Evolutionary conservation across 768 basidiomycete species (phyloP).

Genomic region (Rhizopogon roseolus): DNA sequence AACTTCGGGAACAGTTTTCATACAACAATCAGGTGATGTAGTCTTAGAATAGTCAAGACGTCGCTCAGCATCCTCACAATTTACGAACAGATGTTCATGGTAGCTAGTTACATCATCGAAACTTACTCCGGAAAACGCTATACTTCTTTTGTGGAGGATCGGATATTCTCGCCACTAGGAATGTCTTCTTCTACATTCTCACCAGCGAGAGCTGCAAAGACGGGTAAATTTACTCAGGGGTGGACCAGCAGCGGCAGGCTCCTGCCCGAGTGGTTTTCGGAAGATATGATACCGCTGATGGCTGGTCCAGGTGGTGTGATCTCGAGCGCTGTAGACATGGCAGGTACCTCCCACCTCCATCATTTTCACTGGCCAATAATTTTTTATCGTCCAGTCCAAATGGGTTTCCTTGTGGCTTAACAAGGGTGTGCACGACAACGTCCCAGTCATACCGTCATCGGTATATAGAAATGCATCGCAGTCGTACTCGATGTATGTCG

Average conservation of each 20-base stretch:
- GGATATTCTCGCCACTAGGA: conserved; percentile 34
- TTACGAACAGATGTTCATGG: conserved; percentile 33
- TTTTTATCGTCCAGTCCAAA: conserved; percentile 22
- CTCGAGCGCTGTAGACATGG: conserved; percentile 39
- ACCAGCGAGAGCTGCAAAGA: conserved; percentile 22
- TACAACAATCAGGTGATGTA: conserved; percentile 35
- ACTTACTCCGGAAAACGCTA: conserved; percentile 29
- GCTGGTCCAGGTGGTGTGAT: conserved; percentile 42
- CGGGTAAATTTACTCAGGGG: conserved; percentile 28
- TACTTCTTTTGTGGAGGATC: conserved; percentile 35
- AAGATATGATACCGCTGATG: conserved; percentile 16
- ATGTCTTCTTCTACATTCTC: conserved; percentile 39
- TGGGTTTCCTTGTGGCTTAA: conserved; percentile 36
- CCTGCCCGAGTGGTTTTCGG: conserved; percentile 28
- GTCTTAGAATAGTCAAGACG: neutral
- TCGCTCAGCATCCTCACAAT: neutral
- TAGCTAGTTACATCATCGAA: conserved; percentile 28
- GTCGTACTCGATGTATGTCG: conserved; percentile 21
- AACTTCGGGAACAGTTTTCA: conserved; percentile 31
- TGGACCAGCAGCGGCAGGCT: conserved; percentile 29
- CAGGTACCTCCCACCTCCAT: conserved; percentile 10
- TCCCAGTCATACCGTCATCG: conserved; percentile 26
- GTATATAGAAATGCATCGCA: conserved; percentile 27
- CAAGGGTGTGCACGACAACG: conserved; percentile 25
- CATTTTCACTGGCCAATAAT: neutral